phyloP scores from a whole-genome alignment of 805 yeast genomes.

The Wickerhamiella bombiphila region DNA sequence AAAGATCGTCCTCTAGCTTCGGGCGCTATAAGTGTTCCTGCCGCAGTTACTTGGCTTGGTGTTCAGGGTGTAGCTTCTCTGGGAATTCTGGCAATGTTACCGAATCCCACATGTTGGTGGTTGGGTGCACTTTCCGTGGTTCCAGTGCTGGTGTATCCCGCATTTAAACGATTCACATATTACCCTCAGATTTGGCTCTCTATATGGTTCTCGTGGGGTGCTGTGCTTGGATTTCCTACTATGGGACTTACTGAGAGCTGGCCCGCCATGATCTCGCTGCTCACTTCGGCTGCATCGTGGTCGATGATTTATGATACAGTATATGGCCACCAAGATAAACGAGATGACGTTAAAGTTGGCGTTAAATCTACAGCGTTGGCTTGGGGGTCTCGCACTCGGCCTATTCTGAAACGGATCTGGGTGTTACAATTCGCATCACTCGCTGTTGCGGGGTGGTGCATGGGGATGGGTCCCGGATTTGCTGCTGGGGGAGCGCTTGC shows the following conservation, averaged over 20 bases:
- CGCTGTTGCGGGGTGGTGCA: slow-evolving; percentile 53
- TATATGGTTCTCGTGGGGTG: slow-evolving; percentile 87
- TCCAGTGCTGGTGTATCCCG: slow-evolving; percentile 74
- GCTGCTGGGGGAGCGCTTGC: slow-evolving; percentile 49
- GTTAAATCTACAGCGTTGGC: slow-evolving; percentile 89
- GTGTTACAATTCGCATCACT: slow-evolving; percentile 52
- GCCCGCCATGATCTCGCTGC: slow-evolving; percentile 64
- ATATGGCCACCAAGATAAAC: slow-evolving; percentile 95
- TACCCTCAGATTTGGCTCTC: slow-evolving; percentile 82
- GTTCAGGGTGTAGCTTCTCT: slow-evolving; percentile 66
- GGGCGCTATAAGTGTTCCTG: slow-evolving; percentile 55
- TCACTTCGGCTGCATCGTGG: slow-evolving; percentile 71
- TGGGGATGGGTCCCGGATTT: slow-evolving; percentile 81
- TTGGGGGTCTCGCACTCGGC: slow-evolving; percentile 75
- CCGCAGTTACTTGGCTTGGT: slow-evolving; percentile 57
- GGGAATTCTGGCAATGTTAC: slow-evolving; percentile 55
- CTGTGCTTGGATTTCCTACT: slow-evolving; percentile 87
- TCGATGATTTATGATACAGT: slow-evolving; percentile 91
- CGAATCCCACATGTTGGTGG: slow-evolving; percentile 56
- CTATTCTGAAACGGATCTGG: slow-evolving; percentile 49
- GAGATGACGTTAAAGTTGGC: slow-evolving; percentile 77
- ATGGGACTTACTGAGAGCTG: slow-evolving; percentile 75
- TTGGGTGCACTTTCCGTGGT: slow-evolving; percentile 71
- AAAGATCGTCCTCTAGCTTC: slow-evolving; percentile 86
- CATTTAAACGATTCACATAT: slow-evolving; percentile 87